Evolutionary conservation across 2,329 filamentous ascomycete species (phyloP).

Genomic region (Pseudocercospora macadamiae): DNA sequence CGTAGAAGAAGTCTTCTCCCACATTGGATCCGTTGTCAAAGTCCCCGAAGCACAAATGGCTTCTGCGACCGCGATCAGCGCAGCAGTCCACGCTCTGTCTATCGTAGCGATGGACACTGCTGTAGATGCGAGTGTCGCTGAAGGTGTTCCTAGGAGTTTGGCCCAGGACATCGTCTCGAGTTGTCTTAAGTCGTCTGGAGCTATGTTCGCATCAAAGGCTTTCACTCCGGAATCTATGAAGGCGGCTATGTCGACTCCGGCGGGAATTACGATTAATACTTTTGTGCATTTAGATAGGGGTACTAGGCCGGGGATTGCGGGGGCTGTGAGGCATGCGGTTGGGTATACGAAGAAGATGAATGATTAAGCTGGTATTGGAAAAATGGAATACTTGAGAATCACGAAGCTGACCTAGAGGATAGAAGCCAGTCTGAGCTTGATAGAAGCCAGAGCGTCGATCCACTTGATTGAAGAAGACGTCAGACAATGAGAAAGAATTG

Average conservation of each 20-base stretch:
- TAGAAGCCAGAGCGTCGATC: background rate
- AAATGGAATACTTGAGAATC: too few species aligned
- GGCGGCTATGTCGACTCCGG: slow-evolving; percentile 32
- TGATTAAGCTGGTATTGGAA: background rate
- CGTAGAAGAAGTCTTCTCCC: slow-evolving; percentile 18
- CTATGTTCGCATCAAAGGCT: slow-evolving; percentile 23
- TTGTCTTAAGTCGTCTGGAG: slow-evolving; percentile 26
- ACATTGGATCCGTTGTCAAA: slow-evolving; percentile 23
- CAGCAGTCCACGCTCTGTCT: slow-evolving; percentile 32
- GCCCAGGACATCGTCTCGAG: slow-evolving; percentile 27
- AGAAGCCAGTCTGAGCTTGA: background rate
- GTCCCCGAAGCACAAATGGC: slow-evolving; percentile 31
- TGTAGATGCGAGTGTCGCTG: slow-evolving; percentile 31
- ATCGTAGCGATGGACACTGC: slow-evolving; percentile 32
- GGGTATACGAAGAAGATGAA: slow-evolving; percentile 18
- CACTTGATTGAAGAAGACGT: background rate
- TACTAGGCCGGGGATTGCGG: slow-evolving; percentile 7
- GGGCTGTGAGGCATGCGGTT: slow-evolving; percentile 14
- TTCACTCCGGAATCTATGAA: slow-evolving; percentile 33
- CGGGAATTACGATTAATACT: slow-evolving; percentile 31
- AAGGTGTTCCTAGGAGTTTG: slow-evolving; percentile 27
- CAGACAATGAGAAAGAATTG: background rate
- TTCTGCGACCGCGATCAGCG: slow-evolving; percentile 30
- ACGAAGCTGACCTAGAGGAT: too few species aligned
- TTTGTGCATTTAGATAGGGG: slow-evolving; percentile 26